phyloP scores from a whole-genome alignment of 345 rosid genomes.

The Barbarea vulgaris region DNA sequence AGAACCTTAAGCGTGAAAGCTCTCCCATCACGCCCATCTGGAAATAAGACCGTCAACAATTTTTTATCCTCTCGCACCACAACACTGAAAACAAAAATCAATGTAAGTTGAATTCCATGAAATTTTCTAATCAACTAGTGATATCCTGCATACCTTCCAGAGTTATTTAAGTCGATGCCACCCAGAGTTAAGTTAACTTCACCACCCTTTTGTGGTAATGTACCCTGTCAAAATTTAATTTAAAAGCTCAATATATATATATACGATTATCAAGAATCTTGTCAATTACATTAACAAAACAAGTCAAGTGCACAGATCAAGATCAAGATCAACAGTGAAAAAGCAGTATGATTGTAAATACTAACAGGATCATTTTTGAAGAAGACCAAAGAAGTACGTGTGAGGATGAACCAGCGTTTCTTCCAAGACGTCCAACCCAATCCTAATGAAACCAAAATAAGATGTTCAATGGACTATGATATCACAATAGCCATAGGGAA shows the following conservation, averaged over 20 bases:
- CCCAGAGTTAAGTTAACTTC: slow-evolving; percentile 95
- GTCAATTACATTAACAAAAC: neutral
- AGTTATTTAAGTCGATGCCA: slow-evolving; percentile 95
- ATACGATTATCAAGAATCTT: slow-evolving; percentile 20
- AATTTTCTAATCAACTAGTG: neutral
- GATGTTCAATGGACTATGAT: slow-evolving; percentile 5
- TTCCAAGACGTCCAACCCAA: slow-evolving; percentile 99
- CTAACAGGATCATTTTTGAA: slow-evolving; percentile 98
- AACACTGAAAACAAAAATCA: slow-evolving; percentile 58
- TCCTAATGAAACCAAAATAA: slow-evolving; percentile 54
- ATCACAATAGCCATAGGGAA: slow-evolving; percentile 10
- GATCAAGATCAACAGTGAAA: slow-evolving; percentile 5
- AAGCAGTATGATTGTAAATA: slow-evolving; percentile 26
- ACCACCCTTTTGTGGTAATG: slow-evolving; percentile 89
- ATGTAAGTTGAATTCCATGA: slow-evolving; percentile 15
- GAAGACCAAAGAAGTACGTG: slow-evolving; percentile 97
- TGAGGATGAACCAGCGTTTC: slow-evolving; percentile 97
- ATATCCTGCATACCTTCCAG: slow-evolving; percentile 70
- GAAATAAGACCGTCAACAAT: slow-evolving; percentile 89
- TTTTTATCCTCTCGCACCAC: slow-evolving; percentile 98
- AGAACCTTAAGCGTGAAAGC: slow-evolving; percentile 98
- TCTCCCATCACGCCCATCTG: slow-evolving; percentile 99
- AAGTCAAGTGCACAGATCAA: neutral
- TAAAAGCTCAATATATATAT: slow-evolving; percentile 25
- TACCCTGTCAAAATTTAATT: slow-evolving; percentile 57